phyloP scores from a whole-genome alignment of 768 basidiomycete genomes.

The Pisolithus tinctorius region DNA sequence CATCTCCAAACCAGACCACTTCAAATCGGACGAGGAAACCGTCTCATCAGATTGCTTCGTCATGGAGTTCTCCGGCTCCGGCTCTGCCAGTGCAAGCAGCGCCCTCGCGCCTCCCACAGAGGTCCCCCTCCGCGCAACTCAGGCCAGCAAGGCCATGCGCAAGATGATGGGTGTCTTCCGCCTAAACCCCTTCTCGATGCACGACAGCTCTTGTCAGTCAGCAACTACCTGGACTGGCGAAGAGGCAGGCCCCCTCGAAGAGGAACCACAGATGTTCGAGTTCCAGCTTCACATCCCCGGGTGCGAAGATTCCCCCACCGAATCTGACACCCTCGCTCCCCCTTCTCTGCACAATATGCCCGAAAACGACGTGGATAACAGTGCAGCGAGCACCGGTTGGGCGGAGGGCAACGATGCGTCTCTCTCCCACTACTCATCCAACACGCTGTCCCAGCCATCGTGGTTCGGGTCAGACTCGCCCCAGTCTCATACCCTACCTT shows the following conservation, averaged over 20 bases:
- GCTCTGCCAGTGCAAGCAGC: conserved; percentile 27
- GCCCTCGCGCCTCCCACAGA: conserved; percentile 50
- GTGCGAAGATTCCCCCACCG: conserved; percentile 14
- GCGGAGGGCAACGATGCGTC: conserved; percentile 14
- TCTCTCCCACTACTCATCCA: conserved; percentile 12
- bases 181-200: conserved; percentile 69
- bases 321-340: conserved; percentile 14
- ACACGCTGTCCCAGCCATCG: conserved; percentile 14
- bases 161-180: conserved; percentile 74
- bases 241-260: conserved; percentile 52
- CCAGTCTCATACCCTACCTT: conserved; percentile 23
- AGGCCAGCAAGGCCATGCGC: conserved; percentile 64
- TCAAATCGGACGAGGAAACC: conserved; percentile 26
- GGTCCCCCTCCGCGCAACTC: conserved; percentile 71
- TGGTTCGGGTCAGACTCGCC: conserved; percentile 26
- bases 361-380: conserved; percentile 14
- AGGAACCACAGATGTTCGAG: conserved; percentile 57
- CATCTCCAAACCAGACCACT: conserved; percentile 12
- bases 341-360: background rate
- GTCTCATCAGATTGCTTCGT: conserved; percentile 25
- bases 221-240: conserved; percentile 39
- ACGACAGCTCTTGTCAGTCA: conserved; percentile 40
- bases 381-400: conserved; percentile 12
- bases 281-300: conserved; percentile 48
- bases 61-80: conserved; percentile 27